Evolutionary conservation across 1,284 basidiomycete species (phyloP), one percentile per base, ranked within the genome.

Genomic region (Mycosarcoma mackinlayi): DNA sequence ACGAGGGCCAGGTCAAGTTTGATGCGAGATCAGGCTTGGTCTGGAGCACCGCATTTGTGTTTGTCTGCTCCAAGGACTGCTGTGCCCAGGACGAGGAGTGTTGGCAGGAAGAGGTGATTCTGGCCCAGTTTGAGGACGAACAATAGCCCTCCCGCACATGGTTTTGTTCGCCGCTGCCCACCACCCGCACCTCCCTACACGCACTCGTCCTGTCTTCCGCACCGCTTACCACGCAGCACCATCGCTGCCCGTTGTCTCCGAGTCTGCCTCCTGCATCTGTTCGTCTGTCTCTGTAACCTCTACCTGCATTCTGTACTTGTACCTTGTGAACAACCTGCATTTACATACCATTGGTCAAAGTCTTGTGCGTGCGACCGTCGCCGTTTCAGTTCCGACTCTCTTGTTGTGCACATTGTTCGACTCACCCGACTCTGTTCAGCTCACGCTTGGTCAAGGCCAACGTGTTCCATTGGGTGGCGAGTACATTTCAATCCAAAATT

Each of bases 31-130:
- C 79, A 1, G 80, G 80, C 0, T 42, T 82, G 18, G 67, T 68
- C 8, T 82, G 79, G 79, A 73, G 66, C 48, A 81, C 79, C 0
- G 80, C 75, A 1, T 61, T 81, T 30, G 44, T 82, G 34, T 82
- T 75, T 62, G 74, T 76, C 14, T 81, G 79, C 52, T 50, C 69
- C 28, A 56, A 69, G 16, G 78, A 81, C 49, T 81, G 79, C 51
- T 57, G 54, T 23, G 11, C n/a, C 19, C 9, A 19, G n/a, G 48
- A 38, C 8, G 63, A 60, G 10, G 76, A 80, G 48, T 62, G 58
- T 7, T 78, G 75, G 69, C 42, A 51, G n/a, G 70, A 77, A 24
- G 78, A 80, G 35, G 65, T 73, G 45, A 47, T 76, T 21, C 55
- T 62, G 23, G 54, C 73, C 30, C 76, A 78, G 63, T 75, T 72